Base-by-base conservation (phyloP, 1,284 basidiomycete species). In the Ustilago tritici region DNA sequence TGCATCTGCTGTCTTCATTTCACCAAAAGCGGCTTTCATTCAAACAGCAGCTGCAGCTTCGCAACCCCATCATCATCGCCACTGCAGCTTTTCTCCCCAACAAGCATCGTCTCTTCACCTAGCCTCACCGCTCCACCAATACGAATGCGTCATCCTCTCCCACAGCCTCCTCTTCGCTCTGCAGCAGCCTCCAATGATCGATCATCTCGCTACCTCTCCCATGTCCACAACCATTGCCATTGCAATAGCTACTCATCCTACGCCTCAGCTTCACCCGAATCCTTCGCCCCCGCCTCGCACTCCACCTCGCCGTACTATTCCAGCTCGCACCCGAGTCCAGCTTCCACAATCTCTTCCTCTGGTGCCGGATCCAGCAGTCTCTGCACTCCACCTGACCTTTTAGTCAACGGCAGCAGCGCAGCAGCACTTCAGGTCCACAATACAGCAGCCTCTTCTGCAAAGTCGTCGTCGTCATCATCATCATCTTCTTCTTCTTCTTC, bases 381-480 rank as follows among this genome's bases (percentile, higher is more conserved):
- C 0, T 61, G 77, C 7, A 82, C 81, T 0, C 81, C 81, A 2
- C 81, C 81, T 0, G 81, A 82, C 34, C 72, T 82, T 28, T 63
- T 79, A 8, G 55, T 81, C 41, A 79, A 81, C 40, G 78, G 72
- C 8, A 58, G 40, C 43, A 65, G 53, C 19, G 56, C 49, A 50
- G 28, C 49, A 31, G 49, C 49, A 12, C 28, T 50, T 5, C 28
- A 28, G 31, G 49, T 50, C 4, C 49, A 50, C 31, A 28, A 28
- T 28, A 28, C 23, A 28, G 49, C 11, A 31, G 28, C 49, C 28
- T 31, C 28, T 31, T 11, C 49, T 2, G n/a, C 43, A 46, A 28
- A 28, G 23, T 28, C 23, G 23, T 28, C 23, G 3, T 28, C 23
- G 23, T 28, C 23, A 3, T 28, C 23, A 0, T 28, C 23, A 3